A percentile compares a stretch with the other conserved stretches of the same genome.
phyloP scores from a whole-genome alignment of 805 yeast species.

The Wickerhamomyces pijperi region DNA sequence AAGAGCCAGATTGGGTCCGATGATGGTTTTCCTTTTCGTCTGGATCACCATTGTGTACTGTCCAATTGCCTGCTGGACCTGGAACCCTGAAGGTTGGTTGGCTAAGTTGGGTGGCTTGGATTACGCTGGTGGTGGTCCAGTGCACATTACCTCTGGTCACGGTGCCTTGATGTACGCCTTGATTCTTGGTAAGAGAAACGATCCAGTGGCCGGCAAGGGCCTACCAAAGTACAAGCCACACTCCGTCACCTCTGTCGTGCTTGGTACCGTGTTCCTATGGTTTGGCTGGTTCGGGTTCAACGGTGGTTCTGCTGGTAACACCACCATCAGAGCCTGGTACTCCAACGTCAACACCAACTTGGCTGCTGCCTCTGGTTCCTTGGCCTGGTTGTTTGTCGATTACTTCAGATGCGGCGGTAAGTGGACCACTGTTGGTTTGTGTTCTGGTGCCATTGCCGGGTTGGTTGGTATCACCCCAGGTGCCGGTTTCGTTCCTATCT shows the following conservation, averaged over 20 bases:
- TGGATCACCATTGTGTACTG: conserved; percentile 96
- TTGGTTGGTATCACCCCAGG: conserved; percentile 94
- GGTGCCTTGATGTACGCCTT: conserved; percentile 93
- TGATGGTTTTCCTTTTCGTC: conserved; percentile 87
- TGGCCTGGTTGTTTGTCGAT: conserved; percentile 91
- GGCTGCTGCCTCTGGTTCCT: conserved; percentile 89
- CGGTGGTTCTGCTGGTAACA: conserved; percentile 95
- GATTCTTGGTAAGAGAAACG: conserved; percentile 85
- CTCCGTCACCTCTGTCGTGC: conserved; percentile 77
- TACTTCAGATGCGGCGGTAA: conserved; percentile 69
- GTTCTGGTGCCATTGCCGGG: conserved; percentile 91
- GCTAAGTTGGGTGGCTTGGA: conserved; percentile 74
- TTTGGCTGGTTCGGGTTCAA: conserved; percentile 99
- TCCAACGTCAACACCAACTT: conserved; percentile 87
- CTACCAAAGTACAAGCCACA: conserved; percentile 91
- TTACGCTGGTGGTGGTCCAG: conserved; percentile 99
- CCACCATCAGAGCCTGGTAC: conserved; percentile 88
- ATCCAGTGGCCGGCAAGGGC: conserved; percentile 54
- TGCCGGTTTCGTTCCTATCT: conserved; percentile 91
- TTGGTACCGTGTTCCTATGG: conserved; percentile 93
- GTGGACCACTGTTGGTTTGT: conserved; percentile 90
- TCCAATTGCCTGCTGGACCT: conserved; percentile 95
- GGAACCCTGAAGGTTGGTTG: conserved; percentile 94
- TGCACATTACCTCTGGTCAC: conserved; percentile 88
- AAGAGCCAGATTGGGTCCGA: conserved; percentile 90